These are phyloP conservation scores for Oryza punctata DNA, from an alignment of 176 grass and related monocot species.

Conservation along the genomic window DNA sequence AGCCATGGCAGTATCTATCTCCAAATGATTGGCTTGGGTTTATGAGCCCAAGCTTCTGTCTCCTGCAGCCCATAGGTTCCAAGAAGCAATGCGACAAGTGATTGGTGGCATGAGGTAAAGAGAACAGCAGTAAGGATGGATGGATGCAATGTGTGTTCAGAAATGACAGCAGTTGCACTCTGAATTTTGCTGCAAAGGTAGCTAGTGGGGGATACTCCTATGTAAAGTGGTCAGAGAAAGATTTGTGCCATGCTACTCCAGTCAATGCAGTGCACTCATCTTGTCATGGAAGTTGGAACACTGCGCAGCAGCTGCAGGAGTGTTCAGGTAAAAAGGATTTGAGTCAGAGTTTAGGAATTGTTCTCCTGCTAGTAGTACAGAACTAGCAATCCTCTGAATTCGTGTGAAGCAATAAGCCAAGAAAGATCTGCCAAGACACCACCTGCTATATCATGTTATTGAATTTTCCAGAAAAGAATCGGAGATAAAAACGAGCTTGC, in stretches of 20 bases:
- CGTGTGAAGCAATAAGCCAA: slow-evolving; percentile 20
- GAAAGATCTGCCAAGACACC: slow-evolving; percentile 1
- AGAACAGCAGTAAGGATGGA: background rate
- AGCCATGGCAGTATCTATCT: slow-evolving; percentile 6
- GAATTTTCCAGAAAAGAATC: too few species aligned
- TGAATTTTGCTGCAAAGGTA: slow-evolving; percentile 25
- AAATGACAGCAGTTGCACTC: background rate
- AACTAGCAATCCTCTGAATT: background rate
- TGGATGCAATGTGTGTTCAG: slow-evolving; percentile 3
- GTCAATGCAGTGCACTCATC: slow-evolving; percentile 23
- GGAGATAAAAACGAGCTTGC: too few species aligned
- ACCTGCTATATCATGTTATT: too few species aligned
- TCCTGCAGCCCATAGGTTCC: background rate
- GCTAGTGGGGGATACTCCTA: background rate
- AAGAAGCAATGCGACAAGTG: background rate
- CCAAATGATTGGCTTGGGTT: slow-evolving; percentile 8
- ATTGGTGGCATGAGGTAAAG: slow-evolving; percentile 10
- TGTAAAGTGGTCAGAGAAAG: slow-evolving; percentile 28
- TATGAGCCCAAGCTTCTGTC: background rate
- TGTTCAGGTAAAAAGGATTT: slow-evolving; percentile 38
- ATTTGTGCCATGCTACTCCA: slow-evolving; percentile 6
- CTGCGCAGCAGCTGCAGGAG: slow-evolving; percentile 17
- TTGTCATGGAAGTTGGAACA: slow-evolving; percentile 3
- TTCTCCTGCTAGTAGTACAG: background rate
- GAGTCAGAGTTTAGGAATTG: slow-evolving; percentile 26